These are phyloP conservation scores for Neostapfia colusana DNA, from an alignment of 176 grass and related monocot genomes.

Conservation along the genomic window DNA sequence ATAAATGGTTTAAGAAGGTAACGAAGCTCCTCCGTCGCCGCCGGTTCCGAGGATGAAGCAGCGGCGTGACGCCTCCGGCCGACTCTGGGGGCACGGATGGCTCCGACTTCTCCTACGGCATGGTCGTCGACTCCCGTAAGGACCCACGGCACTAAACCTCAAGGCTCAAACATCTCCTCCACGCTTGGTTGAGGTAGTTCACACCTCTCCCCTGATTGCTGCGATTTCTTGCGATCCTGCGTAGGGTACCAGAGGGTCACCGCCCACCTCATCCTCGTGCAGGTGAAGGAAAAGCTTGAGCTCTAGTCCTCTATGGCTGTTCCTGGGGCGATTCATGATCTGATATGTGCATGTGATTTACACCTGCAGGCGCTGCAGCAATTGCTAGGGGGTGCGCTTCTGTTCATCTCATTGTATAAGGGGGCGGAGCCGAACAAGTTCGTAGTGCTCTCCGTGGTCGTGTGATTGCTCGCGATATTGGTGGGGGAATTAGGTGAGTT, in stretches of 20 bases:
- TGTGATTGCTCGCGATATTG: constrained; percentile 68
- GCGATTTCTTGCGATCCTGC: constrained; percentile 25
- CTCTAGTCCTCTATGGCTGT: not conserved
- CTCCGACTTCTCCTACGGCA: constrained; percentile 90
- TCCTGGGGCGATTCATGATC: constrained; percentile 22
- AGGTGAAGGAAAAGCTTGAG: constrained; percentile 40
- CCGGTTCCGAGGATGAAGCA: constrained; percentile 45
- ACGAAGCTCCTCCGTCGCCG: not conserved
- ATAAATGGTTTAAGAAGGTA: no score
- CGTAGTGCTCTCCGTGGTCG: constrained; percentile 50
- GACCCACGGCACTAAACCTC: not conserved
- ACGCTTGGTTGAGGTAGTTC: not conserved
- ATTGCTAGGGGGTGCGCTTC: constrained; percentile 42
- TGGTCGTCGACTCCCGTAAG: constrained; percentile 95
- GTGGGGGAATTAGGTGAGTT: constrained; percentile 82
- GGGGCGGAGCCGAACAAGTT: constrained; percentile 54
- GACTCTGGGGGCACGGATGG: constrained; percentile 77
- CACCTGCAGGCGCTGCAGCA: constrained; percentile 55
- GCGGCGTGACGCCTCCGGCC: constrained; percentile 40
- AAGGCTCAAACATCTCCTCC: not conserved
- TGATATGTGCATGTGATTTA: constrained; percentile 31
- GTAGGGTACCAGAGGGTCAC: constrained; percentile 88
- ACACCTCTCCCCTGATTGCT: not conserved
- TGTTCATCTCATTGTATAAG: constrained; percentile 53
- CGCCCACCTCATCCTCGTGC: constrained; percentile 56